Conservation (phyloP, 116 monocot genomes). For the Dioscorea cayenensis region DNA sequence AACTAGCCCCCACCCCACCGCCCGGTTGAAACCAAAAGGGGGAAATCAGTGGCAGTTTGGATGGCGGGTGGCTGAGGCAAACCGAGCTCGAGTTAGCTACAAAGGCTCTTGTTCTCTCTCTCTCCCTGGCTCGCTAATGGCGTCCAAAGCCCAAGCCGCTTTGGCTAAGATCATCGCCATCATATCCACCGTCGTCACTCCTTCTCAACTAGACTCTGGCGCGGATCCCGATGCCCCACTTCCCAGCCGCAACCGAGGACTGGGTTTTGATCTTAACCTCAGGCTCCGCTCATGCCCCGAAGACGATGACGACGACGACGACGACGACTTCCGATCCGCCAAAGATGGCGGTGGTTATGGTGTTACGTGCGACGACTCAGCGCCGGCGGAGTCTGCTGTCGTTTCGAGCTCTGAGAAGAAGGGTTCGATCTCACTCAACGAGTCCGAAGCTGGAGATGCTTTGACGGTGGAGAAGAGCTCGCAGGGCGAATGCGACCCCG, state of each 20-base stretch:
- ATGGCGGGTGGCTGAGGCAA: not conserved
- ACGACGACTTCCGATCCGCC: not conserved
- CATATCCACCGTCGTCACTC: conserved; percentile 5
- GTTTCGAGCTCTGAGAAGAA: not conserved
- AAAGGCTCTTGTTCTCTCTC: not conserved
- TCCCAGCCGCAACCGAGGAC: not conserved
- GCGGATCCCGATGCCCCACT: not conserved
- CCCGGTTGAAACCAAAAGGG: not conserved
- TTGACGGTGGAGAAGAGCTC: conserved; percentile 11
- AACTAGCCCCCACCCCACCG: no score
- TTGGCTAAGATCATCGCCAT: conserved; percentile 11
- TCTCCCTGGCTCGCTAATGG: not conserved
- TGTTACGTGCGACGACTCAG: not conserved
- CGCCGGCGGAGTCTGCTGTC: not conserved
- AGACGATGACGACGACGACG: not conserved
- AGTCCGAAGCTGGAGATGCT: not conserved
- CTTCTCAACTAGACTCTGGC: not conserved
- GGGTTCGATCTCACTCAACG: not conserved
- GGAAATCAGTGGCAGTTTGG: not conserved
- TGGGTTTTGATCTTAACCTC: not conserved
- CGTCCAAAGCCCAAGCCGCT: conserved; percentile 5
- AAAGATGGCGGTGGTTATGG: not conserved
- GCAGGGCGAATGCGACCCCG: conserved; percentile 26
- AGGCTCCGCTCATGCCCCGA: not conserved
- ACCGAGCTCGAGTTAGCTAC: not conserved